Percentiles rank a stretch among this genome's conserved stretches.
Conservation (phyloP, 2,329 filamentous ascomycete genomes). For the Teratosphaeria zuluensis region DNA sequence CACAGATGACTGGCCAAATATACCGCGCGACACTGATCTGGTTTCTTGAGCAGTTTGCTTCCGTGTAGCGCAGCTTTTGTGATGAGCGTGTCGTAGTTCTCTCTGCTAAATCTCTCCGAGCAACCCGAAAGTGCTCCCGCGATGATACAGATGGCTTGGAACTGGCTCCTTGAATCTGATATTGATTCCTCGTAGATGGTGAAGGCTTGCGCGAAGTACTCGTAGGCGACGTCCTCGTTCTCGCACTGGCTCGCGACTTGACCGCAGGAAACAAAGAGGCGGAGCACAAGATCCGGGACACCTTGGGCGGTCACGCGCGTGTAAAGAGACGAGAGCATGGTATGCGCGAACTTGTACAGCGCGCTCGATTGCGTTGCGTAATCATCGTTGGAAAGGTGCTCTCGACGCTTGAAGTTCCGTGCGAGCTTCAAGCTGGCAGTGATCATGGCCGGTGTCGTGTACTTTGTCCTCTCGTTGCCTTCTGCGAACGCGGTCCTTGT, state of each 20-base stretch:
- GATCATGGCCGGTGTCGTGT: constrained; percentile 85
- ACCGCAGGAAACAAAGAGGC: constrained; percentile 83
- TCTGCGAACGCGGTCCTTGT: constrained; percentile 78
- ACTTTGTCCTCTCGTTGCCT: constrained; percentile 90
- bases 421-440: constrained; percentile 85
- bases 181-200: constrained; percentile 96
- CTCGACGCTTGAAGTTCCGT: constrained; percentile 75
- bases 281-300: constrained; percentile 77
- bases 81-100: constrained; percentile 97
- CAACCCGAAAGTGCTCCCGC: constrained; percentile 82
- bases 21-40: constrained; percentile 92
- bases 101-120: constrained; percentile 72
- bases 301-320: constrained; percentile 62
- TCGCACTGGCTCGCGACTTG: constrained; percentile 85
- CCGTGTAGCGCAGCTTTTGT: constrained; percentile 96
- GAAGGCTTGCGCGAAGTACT: constrained; percentile 97
- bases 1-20: constrained; percentile 94
- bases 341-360: constrained; percentile 93
- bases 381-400: constrained; percentile 73
- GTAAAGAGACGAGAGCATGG: constrained; percentile 75
- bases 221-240: constrained; percentile 93
- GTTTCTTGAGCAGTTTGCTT: constrained; percentile 93
- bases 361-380: constrained; percentile 66
- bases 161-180: constrained; percentile 90
- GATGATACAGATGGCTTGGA: constrained; percentile 93